Base-by-base conservation (phyloP, 2,329 filamentous ascomycete genomes). In the Cladophialophora exuberans region DNA sequence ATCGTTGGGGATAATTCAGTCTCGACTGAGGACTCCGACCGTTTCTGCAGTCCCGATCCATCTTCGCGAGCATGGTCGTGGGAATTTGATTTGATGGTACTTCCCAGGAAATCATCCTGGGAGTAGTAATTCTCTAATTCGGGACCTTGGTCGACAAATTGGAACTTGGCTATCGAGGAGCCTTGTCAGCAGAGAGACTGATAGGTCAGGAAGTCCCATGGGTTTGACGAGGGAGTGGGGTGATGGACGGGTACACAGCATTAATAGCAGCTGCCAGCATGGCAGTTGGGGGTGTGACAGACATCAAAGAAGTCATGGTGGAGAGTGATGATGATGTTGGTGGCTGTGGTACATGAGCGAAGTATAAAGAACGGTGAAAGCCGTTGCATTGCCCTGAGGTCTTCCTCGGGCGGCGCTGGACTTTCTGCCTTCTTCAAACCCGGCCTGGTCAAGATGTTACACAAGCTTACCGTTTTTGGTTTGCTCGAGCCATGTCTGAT, bases 91-190 rank as follows among this genome's bases (percentile, higher is more conserved):
- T 46, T 62, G 42, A 50, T 46, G n/a, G 26, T 49, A 33, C 17
- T 39, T 38, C 54, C 36, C 35, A 49, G 44, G 33, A 54, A 13
- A 10, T 62, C 57, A 41, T 63, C 61, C 49, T 57, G 56, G 20
- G 62, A 56, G 48, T 65, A 65, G 49, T 62, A 62, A 39, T 65
- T 63, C 50, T 65, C 61, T 28, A 65, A 46, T 36, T 65, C 62
- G 4, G 61, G 61, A 9, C 59, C 60, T 50, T 63, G 56, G 33
- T 65, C 62, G 43, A 63, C 61, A 35, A 65, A 62, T 56, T 65
- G 62, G 35, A 65, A 58, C 50, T 60, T 65, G 3, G 59, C 62
- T 65, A 45, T 45, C 22, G 35, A 28, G 25, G 30, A 45, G 35
- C 18, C 26, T 15, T 10, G 52, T 59, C 43, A 59, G 52, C 31